Percentiles rank a stretch among this genome's conserved stretches.
phyloP scores from a whole-genome alignment of 768 basidiomycete genomes.

The Suillus paluster region DNA sequence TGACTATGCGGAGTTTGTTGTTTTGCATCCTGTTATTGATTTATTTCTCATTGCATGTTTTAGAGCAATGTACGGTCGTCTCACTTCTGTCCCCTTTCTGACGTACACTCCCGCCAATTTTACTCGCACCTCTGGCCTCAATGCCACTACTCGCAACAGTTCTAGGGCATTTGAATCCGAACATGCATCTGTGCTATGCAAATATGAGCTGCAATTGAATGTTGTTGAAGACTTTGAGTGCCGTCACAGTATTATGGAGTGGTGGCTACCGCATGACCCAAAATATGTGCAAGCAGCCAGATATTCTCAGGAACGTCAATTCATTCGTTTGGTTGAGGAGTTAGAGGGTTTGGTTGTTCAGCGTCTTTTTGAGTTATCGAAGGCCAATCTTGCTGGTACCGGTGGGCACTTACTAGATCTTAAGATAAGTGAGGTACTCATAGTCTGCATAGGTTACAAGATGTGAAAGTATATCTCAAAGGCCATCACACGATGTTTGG shows the following conservation, averaged over 20 bases:
- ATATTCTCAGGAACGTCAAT: slow-evolving; percentile 27
- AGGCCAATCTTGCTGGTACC: slow-evolving; percentile 40
- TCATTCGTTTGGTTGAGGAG: slow-evolving; percentile 33
- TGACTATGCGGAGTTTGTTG: neutral
- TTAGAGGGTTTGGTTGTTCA: slow-evolving; percentile 39
- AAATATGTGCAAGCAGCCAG: slow-evolving; percentile 9
- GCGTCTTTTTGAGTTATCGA: slow-evolving; percentile 43
- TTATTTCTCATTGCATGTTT: neutral
- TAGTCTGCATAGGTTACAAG: slow-evolving; percentile 39
- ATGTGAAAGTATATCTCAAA: slow-evolving; percentile 39
- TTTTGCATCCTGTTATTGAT: no score
- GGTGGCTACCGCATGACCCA: no score
- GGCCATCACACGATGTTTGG: slow-evolving; percentile 32
- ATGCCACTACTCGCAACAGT: slow-evolving; percentile 19
- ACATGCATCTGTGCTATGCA: slow-evolving; percentile 17
- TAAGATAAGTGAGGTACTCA: neutral
- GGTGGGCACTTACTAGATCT: slow-evolving; percentile 27
- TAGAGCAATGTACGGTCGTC: slow-evolving; percentile 18
- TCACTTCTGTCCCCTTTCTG: slow-evolving; percentile 15
- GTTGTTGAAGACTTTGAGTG: slow-evolving; percentile 1
- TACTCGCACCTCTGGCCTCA: slow-evolving; percentile 12
- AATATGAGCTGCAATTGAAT: slow-evolving; percentile 14
- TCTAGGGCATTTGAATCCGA: slow-evolving; percentile 24
- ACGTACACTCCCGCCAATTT: slow-evolving; percentile 18
- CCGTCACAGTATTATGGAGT: no score